Base-by-base conservation (phyloP, 225 moss, liverwort and hornwort species). In the Pseudisothecium myosuroides region DNA sequence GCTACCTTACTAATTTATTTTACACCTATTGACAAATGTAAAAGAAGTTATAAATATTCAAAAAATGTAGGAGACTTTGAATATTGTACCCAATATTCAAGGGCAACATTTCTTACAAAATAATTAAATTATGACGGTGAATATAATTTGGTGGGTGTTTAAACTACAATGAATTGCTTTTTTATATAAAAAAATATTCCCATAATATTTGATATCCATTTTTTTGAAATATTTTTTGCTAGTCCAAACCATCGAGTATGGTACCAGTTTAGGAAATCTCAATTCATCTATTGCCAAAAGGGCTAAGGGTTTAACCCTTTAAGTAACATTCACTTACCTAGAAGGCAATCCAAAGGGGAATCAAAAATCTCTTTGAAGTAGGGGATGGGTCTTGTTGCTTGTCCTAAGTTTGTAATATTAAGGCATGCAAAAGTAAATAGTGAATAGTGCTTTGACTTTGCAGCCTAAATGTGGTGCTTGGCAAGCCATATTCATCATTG, bases 201-300 rank as follows among this genome's bases (percentile, higher is more conserved):
- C 4, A 39, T 13, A 41, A 39, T 22, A n/a, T 7, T 68, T 68
- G 36, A 4, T 22, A n/a, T 68, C 11, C 12, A 67, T 67, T 67
- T n/a, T n/a, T 13, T 39, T 39, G 7, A 7, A 37, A 67, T 37
- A 21, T 37, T 37, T 37, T 65, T 67, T 67, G 22, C 2, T 0
- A 2, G 12, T 6, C 22, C 0, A n/a, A 0, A 67, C 6, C 4
- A n/a, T 1, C 1, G 2, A 12, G 6, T 11, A 2, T 20, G 0
- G 11, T 36, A 66, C 1, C 20, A 67, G 6, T n/a, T 67, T 37
- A 21, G 21, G 19, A 67, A 37, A 37, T n/a, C 1, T 67, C 21
- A n/a, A 21, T n/a, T 67, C 12, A 20, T 66, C 2, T 37, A 3
- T 12, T 68, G 12, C 19, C 11, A 36, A 6, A 36, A 36, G 17